These are phyloP conservation scores for Ammopiptanthus mongolicus DNA, from an alignment of 306 rosid species.

Conservation along the genomic window DNA sequence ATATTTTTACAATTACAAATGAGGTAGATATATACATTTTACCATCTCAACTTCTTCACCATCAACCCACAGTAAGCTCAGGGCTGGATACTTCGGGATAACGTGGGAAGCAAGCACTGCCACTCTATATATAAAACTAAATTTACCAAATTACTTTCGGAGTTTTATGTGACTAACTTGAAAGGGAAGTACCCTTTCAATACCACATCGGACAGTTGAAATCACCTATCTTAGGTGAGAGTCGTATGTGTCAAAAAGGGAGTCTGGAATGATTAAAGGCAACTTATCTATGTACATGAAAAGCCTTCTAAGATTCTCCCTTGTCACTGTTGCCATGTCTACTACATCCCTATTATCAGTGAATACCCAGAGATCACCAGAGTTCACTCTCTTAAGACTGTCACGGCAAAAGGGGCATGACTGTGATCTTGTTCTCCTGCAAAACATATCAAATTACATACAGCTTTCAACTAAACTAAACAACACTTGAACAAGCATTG, in stretches of 20 bases:
- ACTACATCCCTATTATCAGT: constrained; percentile 66
- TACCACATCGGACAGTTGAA: constrained; percentile 20
- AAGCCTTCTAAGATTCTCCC: constrained; percentile 84
- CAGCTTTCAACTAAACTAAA: neutral
- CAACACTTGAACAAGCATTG: neutral
- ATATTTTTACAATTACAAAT: constrained; percentile 88
- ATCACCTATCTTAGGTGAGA: constrained; percentile 69
- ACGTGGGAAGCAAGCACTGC: constrained; percentile 53
- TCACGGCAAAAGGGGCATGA: constrained; percentile 97
- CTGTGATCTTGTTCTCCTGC: constrained; percentile 86
- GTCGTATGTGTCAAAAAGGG: constrained; percentile 74
- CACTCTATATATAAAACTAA: constrained; percentile 45
- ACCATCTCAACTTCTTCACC: constrained; percentile 53
- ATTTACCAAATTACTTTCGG: constrained; percentile 31
- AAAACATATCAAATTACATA: neutral
- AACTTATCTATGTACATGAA: constrained; percentile 86
- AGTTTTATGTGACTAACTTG: constrained; percentile 25
- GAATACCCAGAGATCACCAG: constrained; percentile 88
- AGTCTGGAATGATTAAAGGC: constrained; percentile 74
- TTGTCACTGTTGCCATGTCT: constrained; percentile 71
- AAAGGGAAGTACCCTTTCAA: constrained; percentile 28
- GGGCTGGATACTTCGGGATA: constrained; percentile 44
- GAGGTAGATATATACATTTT: constrained; percentile 59
- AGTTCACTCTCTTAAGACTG: constrained; percentile 85
- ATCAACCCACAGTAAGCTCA: constrained; percentile 50